Evolutionary conservation across 257 asterid genomes (phyloP).

Genomic region (Solanum virginianum): DNA sequence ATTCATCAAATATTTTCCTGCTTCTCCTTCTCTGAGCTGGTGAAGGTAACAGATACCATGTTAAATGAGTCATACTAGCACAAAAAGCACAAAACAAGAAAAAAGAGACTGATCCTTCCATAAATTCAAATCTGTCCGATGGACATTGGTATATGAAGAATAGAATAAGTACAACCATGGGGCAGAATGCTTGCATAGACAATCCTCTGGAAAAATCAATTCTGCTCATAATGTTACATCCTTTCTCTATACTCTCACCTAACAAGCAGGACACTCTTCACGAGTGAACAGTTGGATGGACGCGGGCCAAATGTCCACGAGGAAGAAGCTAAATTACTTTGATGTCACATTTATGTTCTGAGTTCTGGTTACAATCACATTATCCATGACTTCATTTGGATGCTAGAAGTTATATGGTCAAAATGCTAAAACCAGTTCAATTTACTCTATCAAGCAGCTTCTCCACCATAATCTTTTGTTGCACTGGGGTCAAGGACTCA

Average conservation of each 20-base stretch:
- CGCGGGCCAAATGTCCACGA: background rate
- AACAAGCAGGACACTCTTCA: background rate
- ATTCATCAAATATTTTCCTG: background rate
- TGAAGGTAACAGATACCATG: background rate
- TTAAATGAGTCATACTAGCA: background rate
- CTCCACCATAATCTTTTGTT: conserved; percentile 80
- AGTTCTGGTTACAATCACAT: background rate
- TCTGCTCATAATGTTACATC: background rate
- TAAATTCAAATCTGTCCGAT: background rate
- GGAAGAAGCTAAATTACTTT: background rate
- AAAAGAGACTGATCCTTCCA: no score
- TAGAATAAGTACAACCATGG: background rate
- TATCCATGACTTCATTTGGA: background rate
- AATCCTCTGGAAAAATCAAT: background rate
- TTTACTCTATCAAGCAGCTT: conserved; percentile 56
- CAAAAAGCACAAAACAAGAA: background rate
- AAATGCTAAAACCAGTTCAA: conserved; percentile 7
- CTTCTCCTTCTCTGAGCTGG: background rate
- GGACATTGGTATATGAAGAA: background rate
- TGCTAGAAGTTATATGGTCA: background rate
- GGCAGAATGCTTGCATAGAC: background rate
- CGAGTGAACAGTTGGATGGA: background rate
- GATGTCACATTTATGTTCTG: background rate
- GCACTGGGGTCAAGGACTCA: conserved; percentile 65
- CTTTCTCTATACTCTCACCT: background rate